These are phyloP conservation scores for Pseudogymnoascus sp. DNA, from an alignment of 2,329 filamentous ascomycete species.

Conservation along the genomic window DNA sequence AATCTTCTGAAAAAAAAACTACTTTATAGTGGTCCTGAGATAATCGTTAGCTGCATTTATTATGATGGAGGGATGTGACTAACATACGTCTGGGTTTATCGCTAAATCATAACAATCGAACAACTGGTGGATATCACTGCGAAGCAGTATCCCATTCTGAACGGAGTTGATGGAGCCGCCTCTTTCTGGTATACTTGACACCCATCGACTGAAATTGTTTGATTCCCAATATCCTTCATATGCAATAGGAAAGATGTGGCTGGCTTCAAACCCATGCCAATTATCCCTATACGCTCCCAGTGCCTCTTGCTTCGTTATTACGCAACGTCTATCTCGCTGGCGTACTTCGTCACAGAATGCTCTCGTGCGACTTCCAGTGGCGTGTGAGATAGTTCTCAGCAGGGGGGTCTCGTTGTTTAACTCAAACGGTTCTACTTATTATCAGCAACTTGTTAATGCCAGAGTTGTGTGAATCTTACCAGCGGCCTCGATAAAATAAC, in stretches of 20 bases:
- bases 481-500: background rate
- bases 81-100: conserved; percentile 22
- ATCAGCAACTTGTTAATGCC: background rate
- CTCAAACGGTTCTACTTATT: background rate
- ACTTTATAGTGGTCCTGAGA: conserved; percentile 22
- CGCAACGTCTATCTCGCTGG: conserved; percentile 17
- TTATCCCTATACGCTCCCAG: conserved; percentile 12
- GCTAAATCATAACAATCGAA: conserved; percentile 21
- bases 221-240: conserved; percentile 19
- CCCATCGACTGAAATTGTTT: conserved; percentile 15
- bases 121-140: conserved; percentile 14
- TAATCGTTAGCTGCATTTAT: conserved; percentile 2
- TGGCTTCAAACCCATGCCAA: conserved; percentile 21
- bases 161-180: conserved; percentile 20
- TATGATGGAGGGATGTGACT: conserved; percentile 3
- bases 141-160: conserved; percentile 25
- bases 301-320: conserved; percentile 13
- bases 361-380: background rate
- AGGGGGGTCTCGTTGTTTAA: background rate
- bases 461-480: background rate
- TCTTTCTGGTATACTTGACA: conserved; percentile 11
- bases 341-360: conserved; percentile 18
- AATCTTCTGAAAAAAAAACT: conserved; percentile 19
- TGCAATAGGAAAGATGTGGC: conserved; percentile 23
- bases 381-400: background rate